These are phyloP conservation scores for Microbotryum silenes-acaulis DNA, from an alignment of 1,284 basidiomycete species.

Conservation along the genomic window DNA sequence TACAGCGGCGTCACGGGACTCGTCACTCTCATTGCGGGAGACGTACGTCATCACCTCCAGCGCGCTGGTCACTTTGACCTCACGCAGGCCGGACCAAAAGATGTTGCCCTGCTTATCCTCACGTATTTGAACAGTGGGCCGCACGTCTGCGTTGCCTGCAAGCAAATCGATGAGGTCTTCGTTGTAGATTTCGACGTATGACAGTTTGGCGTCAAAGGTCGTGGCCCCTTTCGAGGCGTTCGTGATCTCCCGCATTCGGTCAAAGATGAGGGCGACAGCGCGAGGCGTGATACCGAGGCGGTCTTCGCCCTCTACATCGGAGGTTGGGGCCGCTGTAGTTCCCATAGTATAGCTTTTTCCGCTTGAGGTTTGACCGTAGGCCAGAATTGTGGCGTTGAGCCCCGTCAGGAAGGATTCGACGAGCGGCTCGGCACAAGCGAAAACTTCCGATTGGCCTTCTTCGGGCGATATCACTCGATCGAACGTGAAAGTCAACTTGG, in stretches of 20 bases:
- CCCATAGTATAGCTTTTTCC: conserved; percentile 97
- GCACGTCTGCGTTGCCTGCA: conserved; percentile 57
- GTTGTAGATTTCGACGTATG: conserved; percentile 96
- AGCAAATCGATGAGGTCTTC: conserved; percentile 54
- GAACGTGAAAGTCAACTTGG: conserved; percentile 81
- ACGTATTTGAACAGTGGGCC: conserved; percentile 84
- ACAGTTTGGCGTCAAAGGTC: conserved; percentile 55
- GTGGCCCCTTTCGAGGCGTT: conserved; percentile 63
- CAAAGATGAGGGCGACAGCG: conserved; percentile 85
- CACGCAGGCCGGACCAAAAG: conserved; percentile 90
- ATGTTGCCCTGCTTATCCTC: conserved; percentile 95
- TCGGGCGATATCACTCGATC: conserved; percentile 84
- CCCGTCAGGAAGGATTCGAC: conserved; percentile 87
- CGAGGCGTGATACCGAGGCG: conserved; percentile 79
- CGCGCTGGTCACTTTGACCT: conserved; percentile 73
- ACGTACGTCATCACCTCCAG: conserved; percentile 85
- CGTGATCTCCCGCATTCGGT: conserved; percentile 63
- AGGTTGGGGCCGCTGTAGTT: conserved; percentile 57
- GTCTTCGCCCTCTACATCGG: conserved; percentile 55
- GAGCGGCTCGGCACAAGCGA: conserved; percentile 75
- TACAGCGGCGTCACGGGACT: conserved; percentile 6
- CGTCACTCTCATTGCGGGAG: background rate
- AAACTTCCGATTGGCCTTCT: conserved; percentile 76
- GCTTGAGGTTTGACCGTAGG: conserved; percentile 94
- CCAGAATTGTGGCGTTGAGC: conserved; percentile 94